phyloP scores from a whole-genome alignment of 2,329 filamentous ascomycete species.

The Lojkania enalia region DNA sequence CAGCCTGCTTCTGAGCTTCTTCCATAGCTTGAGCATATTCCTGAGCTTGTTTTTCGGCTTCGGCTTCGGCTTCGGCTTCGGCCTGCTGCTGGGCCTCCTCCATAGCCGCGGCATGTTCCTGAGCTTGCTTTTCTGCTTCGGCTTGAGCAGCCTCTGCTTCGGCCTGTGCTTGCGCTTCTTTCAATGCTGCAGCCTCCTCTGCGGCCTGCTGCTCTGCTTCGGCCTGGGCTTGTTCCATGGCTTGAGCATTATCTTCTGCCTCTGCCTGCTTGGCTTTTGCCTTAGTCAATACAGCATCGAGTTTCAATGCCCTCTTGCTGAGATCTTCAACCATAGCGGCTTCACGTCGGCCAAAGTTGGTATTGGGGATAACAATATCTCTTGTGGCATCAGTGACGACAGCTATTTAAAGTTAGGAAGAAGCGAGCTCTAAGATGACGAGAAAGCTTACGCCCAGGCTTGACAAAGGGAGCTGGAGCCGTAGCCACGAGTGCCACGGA shows the following conservation, averaged over 20 bases:
- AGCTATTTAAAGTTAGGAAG: slow-evolving; percentile 4
- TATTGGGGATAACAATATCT: slow-evolving; percentile 21
- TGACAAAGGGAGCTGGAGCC: slow-evolving; percentile 35
- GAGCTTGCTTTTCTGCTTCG: slow-evolving; percentile 4
- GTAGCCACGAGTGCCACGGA: slow-evolving; percentile 38
- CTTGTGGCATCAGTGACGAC: slow-evolving; percentile 27
- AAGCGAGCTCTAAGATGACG: background rate
- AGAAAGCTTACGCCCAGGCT: slow-evolving; percentile 26
- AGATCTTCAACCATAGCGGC: slow-evolving; percentile 32
- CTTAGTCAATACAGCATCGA: background rate
- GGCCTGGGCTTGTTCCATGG: slow-evolving; percentile 3
- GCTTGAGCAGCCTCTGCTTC: slow-evolving; percentile 3
- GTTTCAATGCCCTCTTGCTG: slow-evolving; percentile 8
- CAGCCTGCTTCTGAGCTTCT: slow-evolving; percentile 4
- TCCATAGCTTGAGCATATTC: no score
- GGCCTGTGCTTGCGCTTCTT: slow-evolving; percentile 8
- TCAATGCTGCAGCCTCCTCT: slow-evolving; percentile 3
- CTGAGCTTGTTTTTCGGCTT: background rate
- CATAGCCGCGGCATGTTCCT: background rate
- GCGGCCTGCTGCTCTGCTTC: slow-evolving; percentile 4
- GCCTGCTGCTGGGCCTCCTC: background rate
- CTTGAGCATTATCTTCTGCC: slow-evolving; percentile 5
- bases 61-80: slow-evolving; percentile 4
- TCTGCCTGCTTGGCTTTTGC: slow-evolving; percentile 4
- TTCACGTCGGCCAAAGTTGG: slow-evolving; percentile 5